Percentiles rank a stretch among this genome's conserved stretches.
phyloP scores from a whole-genome alignment of 2,329 filamentous ascomycete genomes.

The Cryoendolithus antarcticus region DNA sequence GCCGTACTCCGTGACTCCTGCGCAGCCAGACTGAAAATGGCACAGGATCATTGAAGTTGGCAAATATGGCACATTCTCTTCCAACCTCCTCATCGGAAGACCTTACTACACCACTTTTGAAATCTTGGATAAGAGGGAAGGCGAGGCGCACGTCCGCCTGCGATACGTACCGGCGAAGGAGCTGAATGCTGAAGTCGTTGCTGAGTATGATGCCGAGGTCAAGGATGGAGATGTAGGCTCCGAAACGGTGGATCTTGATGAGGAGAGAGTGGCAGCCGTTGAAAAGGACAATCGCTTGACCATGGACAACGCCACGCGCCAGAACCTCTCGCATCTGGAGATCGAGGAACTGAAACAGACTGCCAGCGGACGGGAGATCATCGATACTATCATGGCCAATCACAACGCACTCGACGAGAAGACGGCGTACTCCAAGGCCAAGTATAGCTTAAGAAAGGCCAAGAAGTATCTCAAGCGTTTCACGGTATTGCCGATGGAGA shows the following conservation, averaged over 20 bases:
- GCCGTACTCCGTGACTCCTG: constrained; percentile 18
- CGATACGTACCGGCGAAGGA: constrained; percentile 71
- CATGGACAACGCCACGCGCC: constrained; percentile 52
- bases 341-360: constrained; percentile 57
- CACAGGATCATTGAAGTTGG: constrained; percentile 71
- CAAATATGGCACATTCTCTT: constrained; percentile 84
- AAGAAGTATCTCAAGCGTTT: constrained; percentile 89
- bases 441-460: constrained; percentile 89
- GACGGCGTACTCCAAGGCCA: constrained; percentile 82
- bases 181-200: constrained; percentile 64
- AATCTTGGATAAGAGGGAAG: constrained; percentile 57
- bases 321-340: constrained; percentile 61
- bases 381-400: constrained; percentile 82
- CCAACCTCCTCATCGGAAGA: constrained; percentile 80
- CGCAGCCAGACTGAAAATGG: constrained; percentile 19
- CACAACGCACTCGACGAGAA: constrained; percentile 89
- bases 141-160: constrained; percentile 54
- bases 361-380: constrained; percentile 72
- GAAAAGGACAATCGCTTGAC: constrained; percentile 53
- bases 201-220: constrained; percentile 38
- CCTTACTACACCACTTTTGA: constrained; percentile 90
- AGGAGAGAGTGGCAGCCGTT: too few relatives aligned
- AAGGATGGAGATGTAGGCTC: constrained; percentile 32
- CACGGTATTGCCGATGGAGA: constrained; percentile 70
- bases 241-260: too few relatives aligned